A percentile compares a stretch with the other conserved stretches of the same genome.
These are phyloP conservation scores for Inga laurina DNA, from an alignment of 306 rosid species.

Conservation along the genomic window DNA sequence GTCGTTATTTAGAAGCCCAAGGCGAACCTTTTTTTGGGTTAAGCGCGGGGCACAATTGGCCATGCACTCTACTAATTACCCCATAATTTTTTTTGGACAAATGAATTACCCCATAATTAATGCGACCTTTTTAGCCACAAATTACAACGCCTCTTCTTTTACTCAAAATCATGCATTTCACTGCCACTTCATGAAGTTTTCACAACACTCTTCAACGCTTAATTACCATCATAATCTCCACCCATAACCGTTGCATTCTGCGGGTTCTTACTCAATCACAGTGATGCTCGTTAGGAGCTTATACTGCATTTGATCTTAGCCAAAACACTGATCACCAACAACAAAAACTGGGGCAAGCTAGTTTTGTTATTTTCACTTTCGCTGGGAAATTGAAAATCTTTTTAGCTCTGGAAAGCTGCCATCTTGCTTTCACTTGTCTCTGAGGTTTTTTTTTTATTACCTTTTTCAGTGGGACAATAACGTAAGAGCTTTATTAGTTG, in stretches of 20 bases:
- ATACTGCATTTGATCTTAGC: background rate
- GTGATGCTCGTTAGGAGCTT: slow-evolving; percentile 13
- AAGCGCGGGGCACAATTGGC: slow-evolving; percentile 51
- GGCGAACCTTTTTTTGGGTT: slow-evolving; percentile 46
- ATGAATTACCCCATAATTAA: slow-evolving; percentile 92
- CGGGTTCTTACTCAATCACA: background rate
- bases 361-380: slow-evolving; percentile 20
- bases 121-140: slow-evolving; percentile 42
- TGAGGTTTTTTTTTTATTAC: background rate
- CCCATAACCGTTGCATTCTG: slow-evolving; percentile 21
- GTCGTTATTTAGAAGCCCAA: slow-evolving; percentile 47
- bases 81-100: too few species aligned
- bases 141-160: slow-evolving; percentile 61
- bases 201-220: slow-evolving; percentile 1
- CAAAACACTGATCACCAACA: background rate
- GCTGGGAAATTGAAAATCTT: slow-evolving; percentile 25
- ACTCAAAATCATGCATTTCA: slow-evolving; percentile 51
- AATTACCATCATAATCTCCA: background rate
- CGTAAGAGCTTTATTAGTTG: slow-evolving; percentile 25
- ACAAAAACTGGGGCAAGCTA: background rate
- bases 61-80: slow-evolving; percentile 72
- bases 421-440: background rate
- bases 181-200: background rate
- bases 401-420: slow-evolving; percentile 20
- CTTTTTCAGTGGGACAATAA: slow-evolving; percentile 32